A percentile compares a stretch with the other conserved stretches of the same genome.
phyloP scores from a whole-genome alignment of 2,329 filamentous ascomycete species.

The Magnaporthales sp. region DNA sequence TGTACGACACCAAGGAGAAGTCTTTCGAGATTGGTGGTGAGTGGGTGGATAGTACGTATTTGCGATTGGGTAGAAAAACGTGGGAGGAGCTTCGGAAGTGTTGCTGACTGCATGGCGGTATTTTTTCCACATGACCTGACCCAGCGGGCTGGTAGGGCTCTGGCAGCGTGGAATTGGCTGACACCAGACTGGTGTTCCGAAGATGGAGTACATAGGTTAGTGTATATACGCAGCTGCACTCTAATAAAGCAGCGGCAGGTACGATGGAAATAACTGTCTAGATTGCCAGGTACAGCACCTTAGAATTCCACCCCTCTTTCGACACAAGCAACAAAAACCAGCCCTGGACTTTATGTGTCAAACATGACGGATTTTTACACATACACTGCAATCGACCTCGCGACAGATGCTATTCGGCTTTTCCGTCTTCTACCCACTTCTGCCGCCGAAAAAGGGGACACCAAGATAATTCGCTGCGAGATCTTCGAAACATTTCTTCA shows the following conservation, averaged over 20 bases:
- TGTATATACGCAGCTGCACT: too few species aligned
- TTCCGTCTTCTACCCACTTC: neutral
- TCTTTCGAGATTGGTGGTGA: slow-evolving; percentile 3
- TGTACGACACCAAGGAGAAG: slow-evolving; percentile 2
- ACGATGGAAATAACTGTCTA: too few species aligned
- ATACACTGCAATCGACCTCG: neutral
- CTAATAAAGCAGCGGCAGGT: too few species aligned
- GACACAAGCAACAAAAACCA: neutral
- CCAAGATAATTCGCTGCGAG: slow-evolving; percentile 8
- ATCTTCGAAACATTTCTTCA: slow-evolving; percentile 10
- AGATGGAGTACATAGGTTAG: too few species aligned
- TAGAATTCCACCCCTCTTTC: neutral
- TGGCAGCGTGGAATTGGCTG: too few species aligned
- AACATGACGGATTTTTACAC: neutral
- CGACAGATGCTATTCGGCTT: neutral
- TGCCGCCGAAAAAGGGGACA: neutral
- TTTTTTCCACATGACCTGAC: neutral
- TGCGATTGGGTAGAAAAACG: neutral
- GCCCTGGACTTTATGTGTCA: neutral
- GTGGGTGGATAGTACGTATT: slow-evolving; percentile 6
- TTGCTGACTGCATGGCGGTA: neutral
- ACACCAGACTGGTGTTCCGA: too few species aligned
- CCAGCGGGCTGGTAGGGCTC: neutral
- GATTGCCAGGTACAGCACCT: too few species aligned
- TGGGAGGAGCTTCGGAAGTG: neutral